A percentile compares a stretch with the other conserved stretches of the same genome.
phyloP scores from a whole-genome alignment of 495 filamentous ascomycete genomes.

The Tuber magnatum region DNA sequence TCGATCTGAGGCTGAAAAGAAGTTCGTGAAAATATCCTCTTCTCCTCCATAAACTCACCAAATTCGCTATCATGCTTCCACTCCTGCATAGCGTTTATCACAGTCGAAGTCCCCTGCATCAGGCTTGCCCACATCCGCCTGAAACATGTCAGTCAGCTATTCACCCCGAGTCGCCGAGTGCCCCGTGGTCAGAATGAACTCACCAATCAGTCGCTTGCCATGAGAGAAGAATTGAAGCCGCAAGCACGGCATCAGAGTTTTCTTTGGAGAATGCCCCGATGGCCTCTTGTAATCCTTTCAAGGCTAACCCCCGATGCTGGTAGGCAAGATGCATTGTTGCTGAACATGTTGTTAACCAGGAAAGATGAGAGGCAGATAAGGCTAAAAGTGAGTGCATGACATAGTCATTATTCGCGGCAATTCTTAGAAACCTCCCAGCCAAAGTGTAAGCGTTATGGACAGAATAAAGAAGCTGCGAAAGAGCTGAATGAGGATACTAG shows the following conservation, averaged over 20 bases:
- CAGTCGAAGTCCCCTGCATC: slow-evolving; percentile 83
- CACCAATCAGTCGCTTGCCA: slow-evolving; percentile 98
- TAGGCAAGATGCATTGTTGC: slow-evolving; percentile 78
- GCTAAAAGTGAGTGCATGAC: slow-evolving; percentile 89
- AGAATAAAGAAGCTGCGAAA: slow-evolving; percentile 41
- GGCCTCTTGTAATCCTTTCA: slow-evolving; percentile 80
- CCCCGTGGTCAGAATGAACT: slow-evolving; percentile 43
- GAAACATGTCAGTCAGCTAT: slow-evolving; percentile 39
- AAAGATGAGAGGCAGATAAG: slow-evolving; percentile 84
- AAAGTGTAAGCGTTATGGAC: slow-evolving; percentile 26
- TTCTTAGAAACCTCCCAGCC: slow-evolving; percentile 65
- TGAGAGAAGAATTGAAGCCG: slow-evolving; percentile 82
- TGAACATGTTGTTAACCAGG: slow-evolving; percentile 72
- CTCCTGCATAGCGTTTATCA: slow-evolving; percentile 82
- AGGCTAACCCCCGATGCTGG: slow-evolving; percentile 73
- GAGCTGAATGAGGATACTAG: slow-evolving; percentile 11
- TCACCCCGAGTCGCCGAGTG: slow-evolving; percentile 15
- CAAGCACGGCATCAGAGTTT: slow-evolving; percentile 86
- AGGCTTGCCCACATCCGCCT: slow-evolving; percentile 88
- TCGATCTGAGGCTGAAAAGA: slow-evolving; percentile 51
- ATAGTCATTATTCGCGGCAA: slow-evolving; percentile 72
- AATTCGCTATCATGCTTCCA: slow-evolving; percentile 89
- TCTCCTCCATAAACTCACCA: slow-evolving; percentile 71
- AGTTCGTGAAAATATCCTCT: slow-evolving; percentile 58
- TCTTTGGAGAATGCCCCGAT: slow-evolving; percentile 76